A percentile compares a stretch with the other conserved stretches of the same genome.
These are phyloP conservation scores for Lentinula aciculospora DNA, from an alignment of 768 basidiomycete genomes.

Conservation along the genomic window DNA sequence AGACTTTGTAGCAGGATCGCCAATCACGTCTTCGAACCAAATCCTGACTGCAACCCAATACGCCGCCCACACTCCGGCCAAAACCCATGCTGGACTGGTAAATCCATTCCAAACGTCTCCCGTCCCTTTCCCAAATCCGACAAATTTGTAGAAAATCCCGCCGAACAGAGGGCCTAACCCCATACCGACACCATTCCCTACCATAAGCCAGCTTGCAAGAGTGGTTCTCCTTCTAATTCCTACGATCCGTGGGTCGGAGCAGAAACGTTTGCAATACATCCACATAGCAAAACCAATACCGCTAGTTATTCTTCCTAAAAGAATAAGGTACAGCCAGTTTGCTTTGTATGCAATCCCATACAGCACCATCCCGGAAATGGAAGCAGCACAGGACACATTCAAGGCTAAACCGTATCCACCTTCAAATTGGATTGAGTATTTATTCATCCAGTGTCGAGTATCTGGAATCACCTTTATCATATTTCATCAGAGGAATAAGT, in stretches of 20 bases:
- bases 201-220: constrained; percentile 55
- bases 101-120: constrained; percentile 54
- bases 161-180: constrained; percentile 60
- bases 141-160: constrained; percentile 48
- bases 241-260: constrained; percentile 65
- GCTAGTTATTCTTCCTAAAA: constrained; percentile 61
- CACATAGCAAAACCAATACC: constrained; percentile 57
- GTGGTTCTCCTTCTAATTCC: constrained; percentile 59
- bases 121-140: constrained; percentile 37
- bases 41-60: constrained; percentile 37
- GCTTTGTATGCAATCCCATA: constrained; percentile 58
- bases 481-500: constrained; percentile 48
- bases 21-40: constrained; percentile 29
- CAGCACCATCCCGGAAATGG: constrained; percentile 51
- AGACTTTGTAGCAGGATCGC: neutral
- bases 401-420: constrained; percentile 52
- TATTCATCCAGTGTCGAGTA: neutral
- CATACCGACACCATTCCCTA: constrained; percentile 59
- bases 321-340: constrained; percentile 61
- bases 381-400: constrained; percentile 45
- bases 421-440: constrained; percentile 15
- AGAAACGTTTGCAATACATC: constrained; percentile 68
- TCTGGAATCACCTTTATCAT: constrained; percentile 45
- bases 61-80: constrained; percentile 46
- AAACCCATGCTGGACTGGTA: constrained; percentile 63